Evolutionary conservation across 2,329 filamentous ascomycete species (phyloP), one percentile per base, ranked within the genome.

Genomic region (Aureobasidium lini): DNA sequence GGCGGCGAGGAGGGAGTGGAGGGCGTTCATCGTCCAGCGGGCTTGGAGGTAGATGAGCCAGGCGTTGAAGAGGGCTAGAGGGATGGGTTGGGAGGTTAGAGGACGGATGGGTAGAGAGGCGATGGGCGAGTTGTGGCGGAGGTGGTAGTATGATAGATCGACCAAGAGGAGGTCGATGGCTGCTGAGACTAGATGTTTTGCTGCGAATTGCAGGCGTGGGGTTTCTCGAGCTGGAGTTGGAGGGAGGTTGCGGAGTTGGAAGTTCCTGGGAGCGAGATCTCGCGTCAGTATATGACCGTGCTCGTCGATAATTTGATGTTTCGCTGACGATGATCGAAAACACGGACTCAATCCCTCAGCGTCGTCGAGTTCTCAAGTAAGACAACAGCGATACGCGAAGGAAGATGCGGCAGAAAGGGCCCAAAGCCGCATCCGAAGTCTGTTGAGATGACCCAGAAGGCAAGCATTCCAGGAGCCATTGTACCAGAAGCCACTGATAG

Each of bases 11-110:
- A 52, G 1, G 15, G 11, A 29, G 23, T 40, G n/a, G 18, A 29
- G 18, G 1, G 48, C 34, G 6, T 16, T 10, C 34, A 52, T 39
- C 29, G 34, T 52, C 48, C 34, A 40, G 36, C 48, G 48, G 18
- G 48, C 48, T 52, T 52, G 48, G 7, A 52, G 18, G 36, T 52
- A 52, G 48, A 52, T 52, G 13, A 40, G 11, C 48, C 48, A 52
- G 48, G 48, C 48, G 23, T 39, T 39, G 5, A 31, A 4, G 18
- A 52, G 36, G 11, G 48, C 48, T 1, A 40, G 13, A 7, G 36
- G 36, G 13, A 39, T 10, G 11, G 48, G 48, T 16, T 39, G 48
- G 1, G 34, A 15, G 3, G 36, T 39, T 1, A 52, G 18, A 2
- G 8, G 36, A 2, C 2, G 2, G 18, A 39, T 9, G 6, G 48